Conservation (phyloP, 2,329 filamentous ascomycete species). For the Pseudogymnoascus sp. region DNA sequence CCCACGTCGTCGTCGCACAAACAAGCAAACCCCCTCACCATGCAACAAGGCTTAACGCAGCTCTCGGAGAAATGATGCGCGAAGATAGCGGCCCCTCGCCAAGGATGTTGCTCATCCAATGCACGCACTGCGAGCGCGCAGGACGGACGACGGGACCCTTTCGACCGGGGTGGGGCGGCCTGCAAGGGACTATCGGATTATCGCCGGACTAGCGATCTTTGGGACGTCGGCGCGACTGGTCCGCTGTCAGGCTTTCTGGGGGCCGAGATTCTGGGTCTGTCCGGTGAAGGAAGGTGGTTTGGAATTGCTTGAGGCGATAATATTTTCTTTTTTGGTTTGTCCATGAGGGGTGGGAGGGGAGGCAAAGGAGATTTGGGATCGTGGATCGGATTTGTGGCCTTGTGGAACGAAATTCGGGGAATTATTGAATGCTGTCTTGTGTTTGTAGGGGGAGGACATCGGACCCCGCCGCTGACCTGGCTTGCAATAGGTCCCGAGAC, state of each 20-base stretch:
- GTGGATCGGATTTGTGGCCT: background rate
- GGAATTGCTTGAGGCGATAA: background rate
- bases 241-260: background rate
- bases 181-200: conserved; percentile 7
- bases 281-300: background rate
- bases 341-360: background rate
- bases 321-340: background rate
- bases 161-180: background rate
- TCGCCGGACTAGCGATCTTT: background rate
- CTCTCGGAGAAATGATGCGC: background rate
- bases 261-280: background rate
- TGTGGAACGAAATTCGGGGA: background rate
- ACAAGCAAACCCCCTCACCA: background rate
- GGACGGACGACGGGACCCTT: background rate
- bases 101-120: background rate
- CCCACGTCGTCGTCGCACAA: background rate
- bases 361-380: background rate
- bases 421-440: background rate
- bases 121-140: background rate
- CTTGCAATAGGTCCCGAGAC: background rate
- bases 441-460: too few relatives aligned
- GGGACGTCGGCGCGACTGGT: background rate
- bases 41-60: background rate
- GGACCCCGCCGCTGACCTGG: background rate
- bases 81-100: too few relatives aligned